Base-by-base conservation (phyloP, 768 basidiomycete species). In the Strobilomyces dryophilus region DNA sequence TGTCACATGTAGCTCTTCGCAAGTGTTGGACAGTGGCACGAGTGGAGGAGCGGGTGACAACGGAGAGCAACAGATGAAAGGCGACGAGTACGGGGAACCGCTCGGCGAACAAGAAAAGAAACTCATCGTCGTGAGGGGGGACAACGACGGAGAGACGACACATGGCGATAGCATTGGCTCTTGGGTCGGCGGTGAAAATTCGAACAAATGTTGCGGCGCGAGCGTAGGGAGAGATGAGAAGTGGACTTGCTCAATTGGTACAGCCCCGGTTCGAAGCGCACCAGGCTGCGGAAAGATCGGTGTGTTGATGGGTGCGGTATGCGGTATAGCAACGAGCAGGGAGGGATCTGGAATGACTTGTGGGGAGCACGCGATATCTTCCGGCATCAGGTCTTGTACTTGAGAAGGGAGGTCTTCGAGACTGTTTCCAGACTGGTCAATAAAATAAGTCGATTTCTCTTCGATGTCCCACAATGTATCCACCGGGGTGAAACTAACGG, bases 311-410 rank as follows among this genome's bases (percentile, higher is more conserved):
- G 17, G 14, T 26, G 17, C 31, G 0, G 8, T 40, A 11, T 5
- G 26, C 15, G 44, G 10, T 0, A n/a, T 6, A 31, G 31, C 8
- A 24, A 12, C 8, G 24, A 37, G 12, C 32, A 35, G 34, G 27
- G 36, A 34, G 10, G 39, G 8, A 8, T 54, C 44, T 1, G 39
- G 24, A 4, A 24, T 15, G 10, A 21, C 14, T 35, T 55, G 52
- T 0, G 59, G 59, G 0, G 54, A 36, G 4, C 62, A 66, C 0
- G 59, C 66, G 0, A 67, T 53, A 1, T 70, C 68, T 9, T 67
- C 66, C 0, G 26, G 58, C 54, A 56, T 54, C 12, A 63, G 4
- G 0, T 53, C 40, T 8, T 51, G 47, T 0, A 52, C 17, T 21
- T 56, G 52, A 3, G 47, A 56, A 0, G 47, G 34, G n/a, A 54